phyloP scores from a whole-genome alignment of 768 basidiomycete species.

The Russula brevipes region DNA sequence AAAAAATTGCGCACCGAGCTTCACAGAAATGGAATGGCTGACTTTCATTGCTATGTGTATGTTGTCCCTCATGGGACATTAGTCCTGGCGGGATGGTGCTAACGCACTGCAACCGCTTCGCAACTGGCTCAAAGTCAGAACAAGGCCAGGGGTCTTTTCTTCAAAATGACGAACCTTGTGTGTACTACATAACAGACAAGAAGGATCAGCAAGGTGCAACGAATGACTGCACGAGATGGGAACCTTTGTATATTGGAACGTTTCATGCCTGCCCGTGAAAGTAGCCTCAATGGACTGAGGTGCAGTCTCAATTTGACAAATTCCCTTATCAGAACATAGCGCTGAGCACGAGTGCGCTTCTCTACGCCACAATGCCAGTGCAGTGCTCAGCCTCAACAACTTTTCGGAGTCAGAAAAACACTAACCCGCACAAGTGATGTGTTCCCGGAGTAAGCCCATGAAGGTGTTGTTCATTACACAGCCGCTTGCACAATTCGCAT shows the following conservation, averaged over 20 bases:
- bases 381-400: background rate
- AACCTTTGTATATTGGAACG: slow-evolving; percentile 63
- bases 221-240: background rate
- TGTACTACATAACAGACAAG: slow-evolving; percentile 39
- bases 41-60: slow-evolving; percentile 43
- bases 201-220: background rate
- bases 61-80: slow-evolving; percentile 41
- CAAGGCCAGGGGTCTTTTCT: too few relatives aligned
- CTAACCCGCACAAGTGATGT: slow-evolving; percentile 55
- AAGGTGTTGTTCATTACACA: slow-evolving; percentile 47
- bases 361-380: slow-evolving; percentile 30
- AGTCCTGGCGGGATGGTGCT: slow-evolving; percentile 42
- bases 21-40: slow-evolving; percentile 52
- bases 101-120: slow-evolving; percentile 47
- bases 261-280: slow-evolving; percentile 54
- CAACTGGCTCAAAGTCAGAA: slow-evolving; percentile 32
- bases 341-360: slow-evolving; percentile 46
- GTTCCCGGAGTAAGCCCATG: slow-evolving; percentile 42
- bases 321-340: slow-evolving; percentile 43
- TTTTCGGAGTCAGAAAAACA: slow-evolving; percentile 3
- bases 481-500: slow-evolving; percentile 51
- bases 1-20: slow-evolving; percentile 33
- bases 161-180: slow-evolving; percentile 40
- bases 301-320: slow-evolving; percentile 53
- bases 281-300: slow-evolving; percentile 59